Conservation (phyloP, 1,284 basidiomycete genomes). For the Inonotus hispidus region DNA sequence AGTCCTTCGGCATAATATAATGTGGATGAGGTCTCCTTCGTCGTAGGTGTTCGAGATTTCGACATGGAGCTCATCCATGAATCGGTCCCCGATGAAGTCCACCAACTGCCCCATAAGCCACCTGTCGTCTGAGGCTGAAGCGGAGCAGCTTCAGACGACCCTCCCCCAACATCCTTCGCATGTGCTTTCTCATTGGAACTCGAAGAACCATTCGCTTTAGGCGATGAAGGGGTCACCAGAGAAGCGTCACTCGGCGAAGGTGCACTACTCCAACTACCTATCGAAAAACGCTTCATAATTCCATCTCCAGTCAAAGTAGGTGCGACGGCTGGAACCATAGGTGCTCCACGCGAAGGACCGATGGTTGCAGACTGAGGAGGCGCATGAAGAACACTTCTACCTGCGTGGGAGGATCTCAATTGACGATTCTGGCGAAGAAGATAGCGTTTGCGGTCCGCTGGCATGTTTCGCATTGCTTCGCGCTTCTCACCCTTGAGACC, state of each 20-base stretch:
- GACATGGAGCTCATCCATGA: constrained; percentile 22
- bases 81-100: constrained; percentile 58
- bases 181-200: constrained; percentile 18
- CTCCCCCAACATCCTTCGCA: constrained; percentile 25
- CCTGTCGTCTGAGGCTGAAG: constrained; percentile 68
- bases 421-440: constrained; percentile 52
- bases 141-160: constrained; percentile 23
- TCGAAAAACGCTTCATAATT: constrained; percentile 70
- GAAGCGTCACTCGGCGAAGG: constrained; percentile 24
- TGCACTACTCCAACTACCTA: constrained; percentile 31
- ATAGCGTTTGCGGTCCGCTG: constrained; percentile 63
- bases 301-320: constrained; percentile 68
- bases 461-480: constrained; percentile 58
- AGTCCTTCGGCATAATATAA: constrained; percentile 59
- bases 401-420: constrained; percentile 25
- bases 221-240: constrained; percentile 30
- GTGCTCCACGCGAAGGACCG: constrained; percentile 52
- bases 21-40: constrained; percentile 41
- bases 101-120: constrained; percentile 71
- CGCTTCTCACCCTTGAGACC: constrained; percentile 70
- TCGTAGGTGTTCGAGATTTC: constrained; percentile 30
- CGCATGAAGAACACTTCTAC: constrained; percentile 29
- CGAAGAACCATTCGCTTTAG: constrained; percentile 32
- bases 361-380: constrained; percentile 46
- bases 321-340: constrained; percentile 51